Percentiles rank a stretch among this genome's conserved stretches.
Conservation (phyloP, 2,329 filamentous ascomycete genomes). For the Trichoderma simmonsii region DNA sequence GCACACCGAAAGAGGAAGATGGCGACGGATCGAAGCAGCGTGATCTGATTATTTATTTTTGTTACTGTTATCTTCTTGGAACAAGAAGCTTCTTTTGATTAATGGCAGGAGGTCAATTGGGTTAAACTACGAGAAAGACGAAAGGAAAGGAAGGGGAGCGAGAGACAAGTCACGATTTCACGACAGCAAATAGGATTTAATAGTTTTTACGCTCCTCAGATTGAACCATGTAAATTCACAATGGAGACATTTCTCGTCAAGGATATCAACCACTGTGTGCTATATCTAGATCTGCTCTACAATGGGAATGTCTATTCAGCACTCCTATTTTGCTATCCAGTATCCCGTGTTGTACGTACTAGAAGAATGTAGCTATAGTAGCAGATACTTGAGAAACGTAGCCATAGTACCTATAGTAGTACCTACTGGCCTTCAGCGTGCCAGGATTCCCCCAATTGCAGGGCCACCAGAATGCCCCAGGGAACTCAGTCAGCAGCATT, state of each 20-base stretch:
- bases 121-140: neutral
- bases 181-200: neutral
- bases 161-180: neutral
- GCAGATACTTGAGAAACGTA: too few species aligned
- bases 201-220: neutral
- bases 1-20: constrained; percentile 49
- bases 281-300: neutral
- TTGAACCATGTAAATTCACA: neutral
- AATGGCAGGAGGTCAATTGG: neutral
- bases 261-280: neutral
- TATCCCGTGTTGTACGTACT: too few species aligned
- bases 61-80: neutral
- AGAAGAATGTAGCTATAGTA: too few species aligned
- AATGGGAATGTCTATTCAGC: too few species aligned
- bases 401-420: too few species aligned
- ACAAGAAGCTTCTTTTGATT: neutral
- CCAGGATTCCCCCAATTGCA: too few species aligned
- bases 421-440: too few species aligned
- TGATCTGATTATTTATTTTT: constrained; percentile 4
- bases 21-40: constrained; percentile 31
- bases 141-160: neutral
- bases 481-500: too few species aligned
- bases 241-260: neutral
- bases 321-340: too few species aligned
- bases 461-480: too few species aligned